A percentile compares a stretch with the other conserved stretches of the same genome.
phyloP scores from a whole-genome alignment of 1,139 yeast species.

The Groenewaldozyma auringiensis region DNA sequence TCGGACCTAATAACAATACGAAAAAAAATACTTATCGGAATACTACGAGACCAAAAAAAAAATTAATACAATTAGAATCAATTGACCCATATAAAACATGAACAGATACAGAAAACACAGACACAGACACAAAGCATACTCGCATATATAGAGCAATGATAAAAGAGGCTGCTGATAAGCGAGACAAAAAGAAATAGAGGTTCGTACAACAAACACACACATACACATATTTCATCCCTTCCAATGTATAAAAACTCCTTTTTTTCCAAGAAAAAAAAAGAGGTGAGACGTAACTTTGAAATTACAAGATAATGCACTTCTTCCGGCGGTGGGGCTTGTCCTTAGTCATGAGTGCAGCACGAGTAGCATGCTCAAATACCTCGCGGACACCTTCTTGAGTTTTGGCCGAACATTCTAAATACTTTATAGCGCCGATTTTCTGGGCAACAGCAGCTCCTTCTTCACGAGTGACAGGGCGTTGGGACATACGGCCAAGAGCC shows the following conservation, averaged over 20 bases:
- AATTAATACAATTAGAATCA: too few species aligned
- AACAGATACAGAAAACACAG: background rate
- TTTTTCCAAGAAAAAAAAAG: conserved; percentile 1
- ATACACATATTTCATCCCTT: background rate
- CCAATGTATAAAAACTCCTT: background rate
- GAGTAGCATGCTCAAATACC: conserved; percentile 84
- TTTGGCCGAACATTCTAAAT: conserved; percentile 81
- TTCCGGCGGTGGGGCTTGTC: conserved; percentile 34
- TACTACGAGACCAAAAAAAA: too few species aligned
- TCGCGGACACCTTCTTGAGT: conserved; percentile 68
- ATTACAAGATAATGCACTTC: conserved; percentile 50
- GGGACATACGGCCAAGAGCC: conserved; percentile 71
- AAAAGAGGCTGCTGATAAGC: background rate
- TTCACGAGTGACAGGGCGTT: conserved; percentile 73
- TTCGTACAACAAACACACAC: background rate
- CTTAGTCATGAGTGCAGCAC: conserved; percentile 70
- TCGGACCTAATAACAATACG: too few species aligned
- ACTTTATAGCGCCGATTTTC: conserved; percentile 72
- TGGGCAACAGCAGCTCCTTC: conserved; percentile 84
- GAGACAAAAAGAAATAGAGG: background rate
- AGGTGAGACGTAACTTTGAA: conserved; percentile 6
- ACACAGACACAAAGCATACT: background rate
- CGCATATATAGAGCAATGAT: background rate
- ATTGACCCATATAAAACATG: background rate
- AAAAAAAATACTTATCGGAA: too few species aligned